Evolutionary conservation across 495 filamentous ascomycete genomes (phyloP), one percentile per base, ranked within the genome.

Genomic region (Tuber melanosporum): DNA sequence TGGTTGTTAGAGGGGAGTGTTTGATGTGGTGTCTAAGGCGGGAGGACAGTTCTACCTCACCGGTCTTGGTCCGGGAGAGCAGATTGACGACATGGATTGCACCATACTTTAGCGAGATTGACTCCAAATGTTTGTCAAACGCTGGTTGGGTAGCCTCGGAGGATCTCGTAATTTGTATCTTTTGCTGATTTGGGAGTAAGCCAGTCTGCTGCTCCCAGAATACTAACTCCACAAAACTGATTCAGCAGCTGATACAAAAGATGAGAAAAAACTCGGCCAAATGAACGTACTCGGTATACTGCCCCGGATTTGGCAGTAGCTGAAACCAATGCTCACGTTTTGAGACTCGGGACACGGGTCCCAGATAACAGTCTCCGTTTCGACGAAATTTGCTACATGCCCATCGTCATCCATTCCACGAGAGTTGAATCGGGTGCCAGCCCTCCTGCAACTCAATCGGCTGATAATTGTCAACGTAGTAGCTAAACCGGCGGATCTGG

Each of bases 331-430:
- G 10, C 87, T 88, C 45, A 19, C 32, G 26, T 88, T 88, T 57
- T 42, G 52, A 49, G 80, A 73, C 77, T 81, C 71, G 71, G 43
- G 12, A 91, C 88, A 0, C 90, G 91, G 75, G 90, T 91, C 91
- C 92, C 96, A 81, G 88, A 93, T 76, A 4, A 88, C 87, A 1
- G 89, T 90, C 82, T 91, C 89, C 10, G 89, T 90, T 80, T 91
- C 89, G 36, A 90, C 89, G 80, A 91, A 98, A 83, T 98, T 98
- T 49, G 96, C 94, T 26, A 97, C 96, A 83, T 98, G 91, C 20
- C 95, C 95, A 82, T 98, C 94, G 85, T 99, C 95, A 82, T 99
- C 95, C 77, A 98, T 97, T 62, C 95, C 95, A 75, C 95, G 89
- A 45, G 94, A 92, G 85, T 99, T 98, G 86, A 98, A 99, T 75